Conservation (phyloP, 2,329 filamentous ascomycete species). For the Cordyceps cicadae region DNA sequence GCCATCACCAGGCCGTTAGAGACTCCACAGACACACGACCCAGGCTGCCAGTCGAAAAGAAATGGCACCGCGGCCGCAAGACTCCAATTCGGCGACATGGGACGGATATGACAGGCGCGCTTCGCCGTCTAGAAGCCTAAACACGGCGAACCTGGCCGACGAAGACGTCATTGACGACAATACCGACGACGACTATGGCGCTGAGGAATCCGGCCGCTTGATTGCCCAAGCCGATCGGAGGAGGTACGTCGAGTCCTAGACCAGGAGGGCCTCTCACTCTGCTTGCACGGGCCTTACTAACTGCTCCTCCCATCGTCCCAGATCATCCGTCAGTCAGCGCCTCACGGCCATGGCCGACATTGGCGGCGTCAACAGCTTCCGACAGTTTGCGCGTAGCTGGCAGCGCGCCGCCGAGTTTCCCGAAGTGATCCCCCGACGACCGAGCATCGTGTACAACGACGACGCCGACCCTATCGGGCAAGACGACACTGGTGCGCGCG, state of each 20-base stretch:
- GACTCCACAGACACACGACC: background rate
- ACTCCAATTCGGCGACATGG: background rate
- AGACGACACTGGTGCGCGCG: background rate
- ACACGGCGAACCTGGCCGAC: slow-evolving; percentile 37
- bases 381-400: slow-evolving; percentile 89
- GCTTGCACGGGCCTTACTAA: background rate
- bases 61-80: slow-evolving; percentile 3
- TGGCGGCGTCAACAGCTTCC: slow-evolving; percentile 87
- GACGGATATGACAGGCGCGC: background rate
- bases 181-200: slow-evolving; percentile 17
- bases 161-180: slow-evolving; percentile 38
- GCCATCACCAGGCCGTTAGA: background rate
- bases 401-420: slow-evolving; percentile 81
- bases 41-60: background rate
- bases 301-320: slow-evolving; percentile 19
- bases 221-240: slow-evolving; percentile 22
- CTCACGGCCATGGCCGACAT: slow-evolving; percentile 57
- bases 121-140: background rate
- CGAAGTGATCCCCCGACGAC: slow-evolving; percentile 74
- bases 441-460: slow-evolving; percentile 60
- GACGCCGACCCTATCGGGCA: slow-evolving; percentile 31
- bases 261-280: background rate
- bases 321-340: slow-evolving; percentile 51
- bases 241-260: slow-evolving; percentile 19
- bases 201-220: slow-evolving; percentile 21